Evolutionary conservation across 192 early-diverging fungal genomes (phyloP), one percentile per base, ranked within the genome.

Genomic region (Chytriomyces sp.): DNA sequence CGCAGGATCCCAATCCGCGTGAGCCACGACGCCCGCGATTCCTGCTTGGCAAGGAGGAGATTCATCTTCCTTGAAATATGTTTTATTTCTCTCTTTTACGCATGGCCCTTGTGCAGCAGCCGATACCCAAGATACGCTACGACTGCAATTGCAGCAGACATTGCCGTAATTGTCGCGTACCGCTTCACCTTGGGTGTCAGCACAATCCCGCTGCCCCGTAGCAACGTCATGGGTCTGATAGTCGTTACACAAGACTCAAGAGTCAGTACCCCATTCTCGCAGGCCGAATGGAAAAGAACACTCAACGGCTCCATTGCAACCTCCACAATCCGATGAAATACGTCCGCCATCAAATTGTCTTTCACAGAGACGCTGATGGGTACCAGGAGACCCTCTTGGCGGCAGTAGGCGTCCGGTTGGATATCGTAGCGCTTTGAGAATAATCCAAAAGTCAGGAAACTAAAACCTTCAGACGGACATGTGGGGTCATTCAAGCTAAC

Each of bases 351-450:
- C 76, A 94, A 88, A 10, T 83, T 78, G 30, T 92, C 86, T 73
- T 93, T 93, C 3, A 96, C 91, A 7, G 93, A 95, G 25, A 98
- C 89, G 74, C 91, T 92, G 5, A 98, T 82, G 22, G 98, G 98
- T n/a, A 93, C 90, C 3, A 87, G 85, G 5, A 99, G 82, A 2
- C 91, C 90, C 4, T 98, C 81, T 39, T 87, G 84, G 17, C 95
- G 86, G 70, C 98, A 99, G 75, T 95, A 99, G 0, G 91, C 91
- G 71, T 98, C 96, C 2, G 98, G 98, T 55, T 93, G 94, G 32
- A 91, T 78, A 14, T 93, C 94, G 53, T 90, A 85, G 3, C 93
- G 80, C 76, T 92, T 76, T 72, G 19, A 30, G 17, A 77, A 49
- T n/a, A 19, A 32, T 49, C 49, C 74, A 75, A n/a, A 33, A 59